Conservation (phyloP, 2,329 filamentous ascomycete genomes). For the Ophiosphaerella korrae region DNA sequence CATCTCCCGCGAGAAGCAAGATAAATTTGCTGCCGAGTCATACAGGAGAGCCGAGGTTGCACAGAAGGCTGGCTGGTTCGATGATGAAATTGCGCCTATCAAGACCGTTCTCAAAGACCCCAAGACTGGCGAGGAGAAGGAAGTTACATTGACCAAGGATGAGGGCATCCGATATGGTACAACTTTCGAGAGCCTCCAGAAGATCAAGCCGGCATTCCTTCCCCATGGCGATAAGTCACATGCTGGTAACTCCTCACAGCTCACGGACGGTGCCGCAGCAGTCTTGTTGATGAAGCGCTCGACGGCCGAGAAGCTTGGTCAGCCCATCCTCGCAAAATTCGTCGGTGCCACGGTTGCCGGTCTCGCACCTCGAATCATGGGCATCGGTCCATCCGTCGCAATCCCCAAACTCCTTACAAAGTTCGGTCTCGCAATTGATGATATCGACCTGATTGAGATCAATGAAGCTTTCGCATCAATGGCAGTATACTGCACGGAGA, state of each 20-base stretch:
- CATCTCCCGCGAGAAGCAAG: conserved; percentile 79
- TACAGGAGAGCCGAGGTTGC: conserved; percentile 86
- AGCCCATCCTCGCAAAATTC: conserved; percentile 94
- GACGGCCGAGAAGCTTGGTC: conserved; percentile 81
- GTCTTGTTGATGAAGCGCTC: conserved; percentile 93
- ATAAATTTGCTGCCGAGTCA: conserved; percentile 83
- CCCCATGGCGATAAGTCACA: conserved; percentile 86
- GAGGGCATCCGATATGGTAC: conserved; percentile 92
- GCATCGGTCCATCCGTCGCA: conserved; percentile 77
- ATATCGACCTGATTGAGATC: conserved; percentile 88
- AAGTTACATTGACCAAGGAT: conserved; percentile 80
- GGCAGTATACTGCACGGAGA: conserved; percentile 85
- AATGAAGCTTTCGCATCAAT: conserved; percentile 99
- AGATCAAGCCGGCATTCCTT: conserved; percentile 89
- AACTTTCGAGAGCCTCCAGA: conserved; percentile 78
- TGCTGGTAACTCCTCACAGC: conserved; percentile 91
- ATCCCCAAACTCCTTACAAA: conserved; percentile 82
- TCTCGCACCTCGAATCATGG: conserved; percentile 93
- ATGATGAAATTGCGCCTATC: conserved; percentile 93
- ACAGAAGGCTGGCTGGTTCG: conserved; percentile 88
- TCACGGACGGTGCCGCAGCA: conserved; percentile 92
- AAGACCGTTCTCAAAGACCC: conserved; percentile 80
- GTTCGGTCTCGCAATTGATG: conserved; percentile 76
- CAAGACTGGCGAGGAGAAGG: conserved; percentile 76
- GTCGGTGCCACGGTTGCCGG: conserved; percentile 90